Base-by-base conservation (phyloP, 768 basidiomycete species). In the Boletellus ananas region DNA sequence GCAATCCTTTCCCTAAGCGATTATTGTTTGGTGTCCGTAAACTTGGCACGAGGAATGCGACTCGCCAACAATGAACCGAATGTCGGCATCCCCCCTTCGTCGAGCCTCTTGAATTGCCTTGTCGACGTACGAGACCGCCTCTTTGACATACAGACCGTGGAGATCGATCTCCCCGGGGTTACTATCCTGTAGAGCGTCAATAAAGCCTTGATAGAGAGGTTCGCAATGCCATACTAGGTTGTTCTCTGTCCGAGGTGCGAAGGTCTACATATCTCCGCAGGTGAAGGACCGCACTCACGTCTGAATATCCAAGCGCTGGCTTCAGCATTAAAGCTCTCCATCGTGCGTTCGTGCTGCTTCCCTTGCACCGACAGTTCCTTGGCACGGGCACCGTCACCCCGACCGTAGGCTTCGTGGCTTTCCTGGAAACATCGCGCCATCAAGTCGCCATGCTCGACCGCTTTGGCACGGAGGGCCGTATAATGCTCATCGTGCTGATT, bases 61-160 rank as follows among this genome's bases (percentile, higher is more conserved):
- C 84, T 58, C 47, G 81, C 94, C 93, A 49, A 95, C 93, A 56
- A 98, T 95, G 50, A 97, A 69, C 50, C 79, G 77, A 6, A 97
- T 63, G 59, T 90, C 79, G 6, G 72, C 56, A 50, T 85, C 78
- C 3, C 87, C 88, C 29, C 76, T 69, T 27, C 64, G 68, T 48
- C 83, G 84, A 13, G 89, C 91, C 31, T 79, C 70, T 60, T 80
- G 70, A 23, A 96, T 78, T 12, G 87, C 84, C 20, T 66, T 59
- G 56, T 97, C 94, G 2, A 81, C 84, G 45, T 77, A 78, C 37
- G 78, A 72, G 42, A 95, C 81, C 18, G 94, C 91, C 70, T 98
- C 95, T 62, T 91, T 92, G 53, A 95, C 94, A 66, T 90, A 95
- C 4, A 98, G 72, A 2, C 92, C 94, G 62, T 97, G 94, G 20